These are phyloP conservation scores for Ceratocystis smalleyi DNA, from an alignment of 2,329 filamentous ascomycete species.

Conservation along the genomic window DNA sequence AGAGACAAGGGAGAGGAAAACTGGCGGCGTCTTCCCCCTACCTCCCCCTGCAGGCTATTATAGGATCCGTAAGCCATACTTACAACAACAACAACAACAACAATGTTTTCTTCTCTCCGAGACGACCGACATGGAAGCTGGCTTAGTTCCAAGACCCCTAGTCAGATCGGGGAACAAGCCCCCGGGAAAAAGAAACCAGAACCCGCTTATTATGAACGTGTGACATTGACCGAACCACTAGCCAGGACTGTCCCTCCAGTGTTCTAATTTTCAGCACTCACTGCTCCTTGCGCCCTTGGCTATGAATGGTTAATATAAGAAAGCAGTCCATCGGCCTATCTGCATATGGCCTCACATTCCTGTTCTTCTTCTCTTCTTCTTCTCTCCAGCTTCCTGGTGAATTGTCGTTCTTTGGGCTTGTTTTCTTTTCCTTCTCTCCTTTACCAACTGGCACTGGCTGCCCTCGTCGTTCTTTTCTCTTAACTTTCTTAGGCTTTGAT, in stretches of 20 bases:
- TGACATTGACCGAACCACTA: not conserved
- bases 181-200: not conserved
- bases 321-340: not conserved
- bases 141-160: not conserved
- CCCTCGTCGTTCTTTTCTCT: slow-evolving; percentile 11
- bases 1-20: not conserved
- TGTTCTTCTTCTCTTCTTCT: slow-evolving; percentile 3
- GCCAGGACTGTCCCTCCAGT: too few relatives aligned
- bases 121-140: not conserved
- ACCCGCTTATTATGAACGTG: not conserved
- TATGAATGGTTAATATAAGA: not conserved
- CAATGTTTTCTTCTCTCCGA: not conserved
- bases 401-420: not conserved
- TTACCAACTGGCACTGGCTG: slow-evolving; percentile 14
- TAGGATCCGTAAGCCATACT: not conserved
- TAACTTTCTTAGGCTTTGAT: not conserved
- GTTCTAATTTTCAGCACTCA: not conserved
- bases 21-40: too few relatives aligned
- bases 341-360: not conserved
- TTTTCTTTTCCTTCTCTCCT: slow-evolving; percentile 1
- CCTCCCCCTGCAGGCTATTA: not conserved
- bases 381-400: slow-evolving; percentile 11
- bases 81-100: not conserved
- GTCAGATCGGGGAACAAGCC: not conserved
- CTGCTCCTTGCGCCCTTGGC: not conserved